Conservation (phyloP, 1,284 basidiomycete genomes). For the Boletellus dicymbophilus region DNA sequence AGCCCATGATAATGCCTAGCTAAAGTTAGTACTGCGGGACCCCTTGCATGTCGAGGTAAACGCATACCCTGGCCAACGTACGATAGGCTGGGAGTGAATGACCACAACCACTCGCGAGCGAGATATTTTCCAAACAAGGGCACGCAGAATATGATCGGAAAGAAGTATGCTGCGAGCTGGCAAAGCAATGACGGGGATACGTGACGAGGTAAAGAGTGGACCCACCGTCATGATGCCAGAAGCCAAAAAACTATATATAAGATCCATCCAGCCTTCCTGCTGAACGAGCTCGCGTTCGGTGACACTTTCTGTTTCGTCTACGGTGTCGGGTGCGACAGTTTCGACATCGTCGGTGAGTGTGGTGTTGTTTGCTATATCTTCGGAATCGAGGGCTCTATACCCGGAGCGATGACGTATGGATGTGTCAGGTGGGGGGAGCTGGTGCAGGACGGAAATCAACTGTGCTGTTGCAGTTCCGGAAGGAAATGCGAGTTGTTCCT, state of each 20-base stretch:
- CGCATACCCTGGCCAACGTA: slow-evolving; percentile 84
- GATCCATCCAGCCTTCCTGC: slow-evolving; percentile 69
- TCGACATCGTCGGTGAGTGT: background rate
- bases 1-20: slow-evolving; percentile 96
- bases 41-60: background rate
- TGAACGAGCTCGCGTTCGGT: slow-evolving; percentile 48
- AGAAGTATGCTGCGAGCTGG: slow-evolving; percentile 80
- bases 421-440: slow-evolving; percentile 64
- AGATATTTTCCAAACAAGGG: slow-evolving; percentile 89
- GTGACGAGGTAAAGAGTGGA: slow-evolving; percentile 6
- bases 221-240: slow-evolving; percentile 75
- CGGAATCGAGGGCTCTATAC: slow-evolving; percentile 48
- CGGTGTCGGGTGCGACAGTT: background rate
- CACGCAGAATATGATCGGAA: slow-evolving; percentile 89
- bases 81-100: slow-evolving; percentile 89
- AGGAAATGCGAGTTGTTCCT: slow-evolving; percentile 92
- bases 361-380: slow-evolving; percentile 26
- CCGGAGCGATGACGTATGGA: slow-evolving; percentile 53
- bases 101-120: slow-evolving; percentile 92
- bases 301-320: slow-evolving; percentile 21
- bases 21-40: slow-evolving; percentile 3
- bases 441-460: slow-evolving; percentile 90
- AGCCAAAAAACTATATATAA: slow-evolving; percentile 74
- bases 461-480: slow-evolving; percentile 98
- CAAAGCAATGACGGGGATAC: slow-evolving; percentile 4